Percentiles rank a stretch among this genome's conserved stretches.
Evolutionary conservation across 2,329 filamentous ascomycete species (phyloP).

Genomic region (Xenosphaeropsis pyriputrescens): DNA sequence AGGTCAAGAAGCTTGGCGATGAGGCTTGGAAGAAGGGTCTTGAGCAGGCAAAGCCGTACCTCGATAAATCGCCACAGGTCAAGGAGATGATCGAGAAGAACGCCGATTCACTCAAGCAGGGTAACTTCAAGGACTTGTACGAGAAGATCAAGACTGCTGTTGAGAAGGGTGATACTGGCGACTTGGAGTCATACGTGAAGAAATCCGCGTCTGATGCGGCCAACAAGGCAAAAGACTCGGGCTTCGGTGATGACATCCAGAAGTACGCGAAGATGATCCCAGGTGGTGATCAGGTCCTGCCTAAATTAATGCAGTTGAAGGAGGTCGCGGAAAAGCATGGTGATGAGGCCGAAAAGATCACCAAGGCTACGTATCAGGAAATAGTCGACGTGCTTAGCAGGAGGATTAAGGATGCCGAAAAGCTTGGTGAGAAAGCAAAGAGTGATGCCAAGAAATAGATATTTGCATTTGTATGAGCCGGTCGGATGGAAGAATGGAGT

Average conservation of each 20-base stretch:
- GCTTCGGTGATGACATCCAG: slow-evolving; percentile 19
- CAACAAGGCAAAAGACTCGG: slow-evolving; percentile 42
- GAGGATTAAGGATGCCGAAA: slow-evolving; percentile 38
- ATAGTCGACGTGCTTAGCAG: slow-evolving; percentile 49
- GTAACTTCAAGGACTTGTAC: slow-evolving; percentile 49
- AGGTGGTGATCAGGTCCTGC: slow-evolving; percentile 45
- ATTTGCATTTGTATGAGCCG: too few relatives aligned
- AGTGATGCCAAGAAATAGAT: slow-evolving; percentile 22
- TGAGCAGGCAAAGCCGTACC: slow-evolving; percentile 54
- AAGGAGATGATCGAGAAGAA: slow-evolving; percentile 63
- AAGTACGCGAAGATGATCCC: slow-evolving; percentile 53
- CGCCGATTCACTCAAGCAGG: slow-evolving; percentile 49
- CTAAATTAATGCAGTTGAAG: slow-evolving; percentile 49
- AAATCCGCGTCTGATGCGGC: slow-evolving; percentile 22
- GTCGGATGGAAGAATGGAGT: too few relatives aligned
- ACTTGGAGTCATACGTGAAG: slow-evolving; percentile 46
- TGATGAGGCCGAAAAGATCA: slow-evolving; percentile 51
- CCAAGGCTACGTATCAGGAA: slow-evolving; percentile 55
- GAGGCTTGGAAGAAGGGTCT: slow-evolving; percentile 59
- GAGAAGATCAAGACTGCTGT: slow-evolving; percentile 44
- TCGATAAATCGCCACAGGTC: slow-evolving; percentile 64
- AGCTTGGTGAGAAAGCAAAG: slow-evolving; percentile 40
- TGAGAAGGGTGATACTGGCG: slow-evolving; percentile 42
- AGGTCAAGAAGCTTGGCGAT: slow-evolving; percentile 53
- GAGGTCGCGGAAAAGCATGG: slow-evolving; percentile 53